phyloP scores from a whole-genome alignment of 2,329 filamentous ascomycete species.

The Exophiala xenobiotica region DNA sequence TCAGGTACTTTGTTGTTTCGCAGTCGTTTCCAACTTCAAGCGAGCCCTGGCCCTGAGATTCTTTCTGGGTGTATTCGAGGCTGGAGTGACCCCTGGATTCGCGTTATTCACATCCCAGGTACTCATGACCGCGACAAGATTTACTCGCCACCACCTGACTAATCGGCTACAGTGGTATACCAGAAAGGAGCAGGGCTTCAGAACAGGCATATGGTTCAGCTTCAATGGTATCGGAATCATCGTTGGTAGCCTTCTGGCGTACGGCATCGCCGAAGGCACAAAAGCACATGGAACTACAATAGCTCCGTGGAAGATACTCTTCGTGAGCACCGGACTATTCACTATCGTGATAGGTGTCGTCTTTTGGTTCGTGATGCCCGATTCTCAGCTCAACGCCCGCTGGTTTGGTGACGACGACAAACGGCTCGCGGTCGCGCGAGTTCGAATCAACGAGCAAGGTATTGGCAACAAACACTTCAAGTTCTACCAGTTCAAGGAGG shows the following conservation, averaged over 20 bases:
- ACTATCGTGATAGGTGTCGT: constrained; percentile 30
- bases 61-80: constrained; percentile 49
- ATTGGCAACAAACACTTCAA: constrained; percentile 54
- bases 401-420: constrained; percentile 45
- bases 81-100: constrained; percentile 49
- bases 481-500: constrained; percentile 48
- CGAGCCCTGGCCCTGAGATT: constrained; percentile 47
- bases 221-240: constrained; percentile 60
- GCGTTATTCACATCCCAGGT: constrained; percentile 53
- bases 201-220: constrained; percentile 59
- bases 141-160: too few species aligned
- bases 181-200: constrained; percentile 51
- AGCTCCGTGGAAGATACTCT: constrained; percentile 54
- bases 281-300: constrained; percentile 2
- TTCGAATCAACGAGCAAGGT: constrained; percentile 52
- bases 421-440: constrained; percentile 53
- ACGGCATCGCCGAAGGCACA: constrained; percentile 39
- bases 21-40: constrained; percentile 49
- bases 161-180: constrained; percentile 53
- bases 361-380: constrained; percentile 47
- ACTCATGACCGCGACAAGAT: too few species aligned
- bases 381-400: constrained; percentile 46
- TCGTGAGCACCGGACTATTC: constrained; percentile 42
- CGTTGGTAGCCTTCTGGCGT: constrained; percentile 53
- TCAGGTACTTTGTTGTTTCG: constrained; percentile 53